These are phyloP conservation scores for Henningerozyma blattae DNA, from an alignment of 805 yeast species.

Conservation along the genomic window DNA sequence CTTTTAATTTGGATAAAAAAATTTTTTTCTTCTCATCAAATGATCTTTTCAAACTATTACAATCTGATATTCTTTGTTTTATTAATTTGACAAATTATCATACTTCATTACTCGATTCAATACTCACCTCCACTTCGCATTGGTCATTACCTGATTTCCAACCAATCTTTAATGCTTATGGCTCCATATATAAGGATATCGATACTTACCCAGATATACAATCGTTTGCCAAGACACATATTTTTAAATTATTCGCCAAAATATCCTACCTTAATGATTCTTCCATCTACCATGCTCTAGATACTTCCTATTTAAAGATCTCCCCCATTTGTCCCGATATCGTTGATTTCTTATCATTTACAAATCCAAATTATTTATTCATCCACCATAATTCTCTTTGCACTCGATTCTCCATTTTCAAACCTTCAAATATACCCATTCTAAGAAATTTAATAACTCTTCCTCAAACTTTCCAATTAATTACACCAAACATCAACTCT, in stretches of 20 bases:
- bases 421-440: slow-evolving; percentile 12
- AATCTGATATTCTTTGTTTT: neutral
- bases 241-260: slow-evolving; percentile 15
- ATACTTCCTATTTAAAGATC: slow-evolving; percentile 11
- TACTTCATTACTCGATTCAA: no score
- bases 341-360: slow-evolving; percentile 16
- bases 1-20: no score
- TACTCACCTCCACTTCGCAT: neutral
- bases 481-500: slow-evolving; percentile 11
- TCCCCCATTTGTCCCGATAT: slow-evolving; percentile 7
- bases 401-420: slow-evolving; percentile 5
- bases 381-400: slow-evolving; percentile 7
- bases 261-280: slow-evolving; percentile 16
- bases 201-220: slow-evolving; percentile 11
- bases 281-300: slow-evolving; percentile 8
- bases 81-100: no score
- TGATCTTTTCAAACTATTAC: no score
- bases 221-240: slow-evolving; percentile 10
- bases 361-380: slow-evolving; percentile 19
- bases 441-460: slow-evolving; percentile 15
- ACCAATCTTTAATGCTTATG: slow-evolving; percentile 9
- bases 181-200: slow-evolving; percentile 9
- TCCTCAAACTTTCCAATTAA: slow-evolving; percentile 10
- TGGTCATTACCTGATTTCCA: no score
- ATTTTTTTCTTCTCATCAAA: no score